These are phyloP conservation scores for Camellia lanceoleosa DNA, from an alignment of 148 eudicot species.

Conservation along the genomic window DNA sequence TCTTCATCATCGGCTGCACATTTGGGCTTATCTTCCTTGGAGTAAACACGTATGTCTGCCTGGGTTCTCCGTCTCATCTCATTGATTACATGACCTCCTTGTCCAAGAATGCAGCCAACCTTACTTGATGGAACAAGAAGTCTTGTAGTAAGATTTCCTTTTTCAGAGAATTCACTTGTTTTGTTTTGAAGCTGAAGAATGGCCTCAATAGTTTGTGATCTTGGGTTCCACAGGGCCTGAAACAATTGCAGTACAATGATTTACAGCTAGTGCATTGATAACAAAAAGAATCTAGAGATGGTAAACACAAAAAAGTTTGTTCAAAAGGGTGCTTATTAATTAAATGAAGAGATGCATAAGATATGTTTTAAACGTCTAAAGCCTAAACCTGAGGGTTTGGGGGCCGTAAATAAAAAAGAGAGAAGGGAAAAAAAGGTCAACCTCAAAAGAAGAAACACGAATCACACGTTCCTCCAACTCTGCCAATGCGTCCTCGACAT, in stretches of 20 bases:
- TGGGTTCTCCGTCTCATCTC: slow-evolving; percentile 80
- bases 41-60: slow-evolving; percentile 69
- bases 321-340: background rate
- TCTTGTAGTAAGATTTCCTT: slow-evolving; percentile 62
- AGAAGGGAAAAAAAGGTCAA: slow-evolving; percentile 14
- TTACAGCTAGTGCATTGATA: background rate
- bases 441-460: slow-evolving; percentile 73
- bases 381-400: background rate
- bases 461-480: slow-evolving; percentile 67
- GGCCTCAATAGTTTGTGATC: slow-evolving; percentile 79
- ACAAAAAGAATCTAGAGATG: background rate
- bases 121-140: slow-evolving; percentile 74
- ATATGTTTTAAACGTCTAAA: no score
- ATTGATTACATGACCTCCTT: slow-evolving; percentile 75
- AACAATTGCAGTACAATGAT: slow-evolving; percentile 16
- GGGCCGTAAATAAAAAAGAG: background rate
- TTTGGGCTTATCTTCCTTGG: slow-evolving; percentile 75
- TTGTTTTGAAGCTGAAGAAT: slow-evolving; percentile 66
- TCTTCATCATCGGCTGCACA: slow-evolving; percentile 76
- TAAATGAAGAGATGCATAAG: background rate
- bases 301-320: background rate
- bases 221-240: slow-evolving; percentile 52
- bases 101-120: slow-evolving; percentile 85
- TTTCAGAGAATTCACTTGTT: slow-evolving; percentile 69
- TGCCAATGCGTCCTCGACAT: slow-evolving; percentile 47